Conservation (phyloP, 805 yeast genomes). For the Komagataella phaffii region DNA sequence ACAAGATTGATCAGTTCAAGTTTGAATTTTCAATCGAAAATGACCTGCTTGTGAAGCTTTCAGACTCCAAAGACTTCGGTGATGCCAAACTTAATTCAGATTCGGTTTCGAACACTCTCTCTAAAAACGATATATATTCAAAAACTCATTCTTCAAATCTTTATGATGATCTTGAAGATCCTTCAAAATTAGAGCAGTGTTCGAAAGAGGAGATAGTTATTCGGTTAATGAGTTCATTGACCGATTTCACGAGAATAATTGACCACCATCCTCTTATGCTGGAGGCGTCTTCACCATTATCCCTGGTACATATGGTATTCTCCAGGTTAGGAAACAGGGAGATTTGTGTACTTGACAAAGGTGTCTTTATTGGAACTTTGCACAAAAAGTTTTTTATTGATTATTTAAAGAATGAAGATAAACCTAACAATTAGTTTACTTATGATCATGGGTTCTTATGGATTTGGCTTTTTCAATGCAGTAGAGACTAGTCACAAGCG, state of each 20-base stretch:
- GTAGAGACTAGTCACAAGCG: background rate
- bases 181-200: background rate
- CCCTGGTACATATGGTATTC: constrained; percentile 36
- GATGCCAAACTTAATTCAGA: background rate
- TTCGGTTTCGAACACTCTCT: background rate
- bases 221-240: constrained; percentile 12
- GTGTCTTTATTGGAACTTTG: constrained; percentile 34
- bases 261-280: constrained; percentile 33
- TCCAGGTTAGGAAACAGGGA: constrained; percentile 36
- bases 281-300: constrained; percentile 31
- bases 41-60: constrained; percentile 17
- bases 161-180: background rate
- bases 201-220: constrained; percentile 1
- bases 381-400: constrained; percentile 42
- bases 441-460: background rate
- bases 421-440: background rate
- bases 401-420: constrained; percentile 7
- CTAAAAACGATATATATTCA: constrained; percentile 1
- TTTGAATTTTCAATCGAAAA: constrained; percentile 13
- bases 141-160: background rate
- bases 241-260: constrained; percentile 26
- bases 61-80: background rate
- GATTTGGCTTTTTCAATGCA: background rate
- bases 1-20: constrained; percentile 21
- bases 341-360: constrained; percentile 30